Conservation (phyloP, 163 green algal genomes). For the Scenedesmus sp. region DNA sequence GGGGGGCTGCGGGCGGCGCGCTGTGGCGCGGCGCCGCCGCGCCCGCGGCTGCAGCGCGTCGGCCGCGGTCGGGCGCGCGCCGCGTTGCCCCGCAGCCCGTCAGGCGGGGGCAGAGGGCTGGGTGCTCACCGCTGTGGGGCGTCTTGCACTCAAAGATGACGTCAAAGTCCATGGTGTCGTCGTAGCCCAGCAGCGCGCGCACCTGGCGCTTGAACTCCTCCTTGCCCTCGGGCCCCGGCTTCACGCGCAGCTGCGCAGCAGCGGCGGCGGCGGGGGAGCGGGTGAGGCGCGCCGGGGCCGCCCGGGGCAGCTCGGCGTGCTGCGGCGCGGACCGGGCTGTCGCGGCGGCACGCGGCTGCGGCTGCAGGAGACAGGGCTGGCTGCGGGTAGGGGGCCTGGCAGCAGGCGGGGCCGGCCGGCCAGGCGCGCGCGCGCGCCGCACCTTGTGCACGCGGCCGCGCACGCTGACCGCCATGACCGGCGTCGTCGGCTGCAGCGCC, state of each 20-base stretch:
- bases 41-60: neutral
- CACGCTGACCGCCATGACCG: conserved; percentile 27
- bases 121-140: conserved; percentile 36
- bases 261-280: too few species aligned
- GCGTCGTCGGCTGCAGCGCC: conserved; percentile 11
- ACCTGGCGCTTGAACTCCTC: conserved; percentile 42
- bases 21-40: neutral
- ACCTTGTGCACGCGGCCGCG: conserved; percentile 44
- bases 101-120: too few species aligned
- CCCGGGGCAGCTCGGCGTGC: too few species aligned
- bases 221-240: conserved; percentile 39
- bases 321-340: too few species aligned
- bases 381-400: too few species aligned
- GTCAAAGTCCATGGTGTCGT: conserved; percentile 40
- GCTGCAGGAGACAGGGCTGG: too few species aligned
- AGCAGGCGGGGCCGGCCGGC: too few species aligned
- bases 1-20: neutral
- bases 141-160: conserved; percentile 50
- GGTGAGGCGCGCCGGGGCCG: too few species aligned
- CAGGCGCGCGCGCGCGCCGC: too few species aligned
- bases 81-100: neutral
- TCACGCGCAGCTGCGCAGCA: conserved; percentile 37
- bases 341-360: too few species aligned
- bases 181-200: conserved; percentile 36
- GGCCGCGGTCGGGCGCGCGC: neutral